Evolutionary conservation across 805 yeast species (phyloP).

Genomic region (Pachysolen tannophilus): DNA sequence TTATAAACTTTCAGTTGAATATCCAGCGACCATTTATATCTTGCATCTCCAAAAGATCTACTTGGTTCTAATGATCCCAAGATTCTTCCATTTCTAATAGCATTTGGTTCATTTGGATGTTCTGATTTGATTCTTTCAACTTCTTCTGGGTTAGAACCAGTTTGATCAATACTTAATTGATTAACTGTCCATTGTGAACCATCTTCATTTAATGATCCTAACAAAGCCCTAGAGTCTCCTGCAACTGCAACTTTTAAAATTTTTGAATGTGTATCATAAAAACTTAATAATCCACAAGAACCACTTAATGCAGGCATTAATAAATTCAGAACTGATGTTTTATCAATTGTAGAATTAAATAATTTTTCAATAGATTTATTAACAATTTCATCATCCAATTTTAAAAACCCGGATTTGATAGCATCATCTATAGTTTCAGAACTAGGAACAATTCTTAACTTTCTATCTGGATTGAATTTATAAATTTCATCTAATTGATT

Average conservation of each 20-base stretch:
- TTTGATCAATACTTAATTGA: conserved; percentile 84
- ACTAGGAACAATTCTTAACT: conserved; percentile 51
- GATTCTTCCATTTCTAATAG: conserved; percentile 79
- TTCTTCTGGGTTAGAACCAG: conserved; percentile 86
- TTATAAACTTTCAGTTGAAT: conserved; percentile 68
- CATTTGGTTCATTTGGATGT: conserved; percentile 88
- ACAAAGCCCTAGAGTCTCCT: conserved; percentile 90
- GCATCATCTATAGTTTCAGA: conserved; percentile 72
- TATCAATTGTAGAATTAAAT: conserved; percentile 54
- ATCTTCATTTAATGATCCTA: conserved; percentile 59
- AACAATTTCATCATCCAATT: conserved; percentile 82
- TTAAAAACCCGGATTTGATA: conserved; percentile 69
- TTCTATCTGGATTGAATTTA: conserved; percentile 40
- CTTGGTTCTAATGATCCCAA: conserved; percentile 93
- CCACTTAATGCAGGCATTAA: conserved; percentile 94
- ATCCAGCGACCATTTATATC: conserved; percentile 73
- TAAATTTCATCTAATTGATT: conserved; percentile 62
- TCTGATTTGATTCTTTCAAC: conserved; percentile 74
- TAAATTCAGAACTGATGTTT: conserved; percentile 60
- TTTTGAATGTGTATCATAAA: conserved; percentile 71
- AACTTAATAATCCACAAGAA: conserved; percentile 83
- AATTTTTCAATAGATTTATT: conserved; percentile 63
- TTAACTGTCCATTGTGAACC: conserved; percentile 85
- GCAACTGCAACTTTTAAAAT: conserved; percentile 85
- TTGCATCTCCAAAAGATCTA: conserved; percentile 94